These are phyloP conservation scores for Yarrowia keelungensis DNA, from an alignment of 805 yeast species.

Conservation along the genomic window DNA sequence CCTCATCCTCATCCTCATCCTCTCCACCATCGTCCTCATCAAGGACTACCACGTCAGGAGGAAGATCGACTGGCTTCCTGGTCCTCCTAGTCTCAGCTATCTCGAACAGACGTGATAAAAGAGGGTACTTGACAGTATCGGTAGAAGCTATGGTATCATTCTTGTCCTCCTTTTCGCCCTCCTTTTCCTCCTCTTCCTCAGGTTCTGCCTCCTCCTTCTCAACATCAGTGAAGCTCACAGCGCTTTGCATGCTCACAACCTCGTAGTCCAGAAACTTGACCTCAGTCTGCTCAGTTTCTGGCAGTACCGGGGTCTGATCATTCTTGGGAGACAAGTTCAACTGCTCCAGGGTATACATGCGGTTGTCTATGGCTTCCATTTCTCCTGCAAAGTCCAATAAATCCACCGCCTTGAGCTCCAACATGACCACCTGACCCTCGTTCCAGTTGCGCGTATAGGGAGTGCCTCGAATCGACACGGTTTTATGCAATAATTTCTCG, in stretches of 20 bases:
- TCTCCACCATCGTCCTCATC: too few species aligned
- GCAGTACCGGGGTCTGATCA: neutral
- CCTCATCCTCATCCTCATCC: too few species aligned
- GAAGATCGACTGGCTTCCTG: too few species aligned
- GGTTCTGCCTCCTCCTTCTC: neutral
- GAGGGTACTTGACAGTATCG: too few species aligned
- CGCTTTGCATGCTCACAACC: neutral
- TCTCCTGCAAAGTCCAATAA: slow-evolving; percentile 3
- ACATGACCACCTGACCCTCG: neutral
- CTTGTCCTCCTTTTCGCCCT: neutral
- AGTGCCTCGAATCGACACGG: slow-evolving; percentile 21
- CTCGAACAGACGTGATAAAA: too few species aligned
- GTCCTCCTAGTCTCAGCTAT: too few species aligned
- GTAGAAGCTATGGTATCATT: too few species aligned
- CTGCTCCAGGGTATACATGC: slow-evolving; percentile 21
- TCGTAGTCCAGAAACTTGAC: slow-evolving; percentile 7
- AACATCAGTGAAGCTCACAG: neutral
- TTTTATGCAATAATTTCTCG: slow-evolving; percentile 14
- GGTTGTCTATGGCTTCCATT: slow-evolving; percentile 19
- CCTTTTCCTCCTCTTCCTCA: neutral
- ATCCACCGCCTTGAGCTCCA: slow-evolving; percentile 14
- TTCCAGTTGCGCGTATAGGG: slow-evolving; percentile 11
- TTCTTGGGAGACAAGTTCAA: neutral
- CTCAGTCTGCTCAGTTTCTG: neutral
- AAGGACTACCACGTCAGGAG: too few species aligned